These are phyloP conservation scores for Lasiodiplodia theobromae DNA, from an alignment of 2,329 filamentous ascomycete genomes.

Conservation along the genomic window DNA sequence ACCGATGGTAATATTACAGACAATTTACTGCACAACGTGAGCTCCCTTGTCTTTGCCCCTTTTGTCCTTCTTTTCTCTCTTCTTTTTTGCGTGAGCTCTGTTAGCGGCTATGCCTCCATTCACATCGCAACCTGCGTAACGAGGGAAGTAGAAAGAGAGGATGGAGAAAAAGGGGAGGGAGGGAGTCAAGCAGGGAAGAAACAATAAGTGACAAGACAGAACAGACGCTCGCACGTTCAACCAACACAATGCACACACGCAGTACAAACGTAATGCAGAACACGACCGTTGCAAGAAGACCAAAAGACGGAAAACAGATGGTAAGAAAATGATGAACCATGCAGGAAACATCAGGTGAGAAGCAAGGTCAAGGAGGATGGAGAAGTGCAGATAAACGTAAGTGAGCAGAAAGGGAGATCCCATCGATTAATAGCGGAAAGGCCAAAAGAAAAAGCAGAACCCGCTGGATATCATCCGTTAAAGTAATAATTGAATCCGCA, in stretches of 20 bases:
- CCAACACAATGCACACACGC: neutral
- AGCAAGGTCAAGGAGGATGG: neutral
- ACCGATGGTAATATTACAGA: no score
- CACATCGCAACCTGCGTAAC: no score
- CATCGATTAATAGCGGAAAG: neutral
- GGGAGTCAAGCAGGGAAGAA: neutral
- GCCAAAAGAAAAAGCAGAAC: neutral
- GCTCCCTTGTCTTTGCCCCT: no score
- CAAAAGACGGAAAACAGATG: neutral
- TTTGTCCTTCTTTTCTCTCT: no score
- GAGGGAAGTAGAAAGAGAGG: no score
- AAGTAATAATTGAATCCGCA: neutral
- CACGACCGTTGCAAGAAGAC: neutral
- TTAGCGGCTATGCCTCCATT: no score
- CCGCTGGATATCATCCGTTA: slow-evolving; percentile 4
- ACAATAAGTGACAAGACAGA: neutral
- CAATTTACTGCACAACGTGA: no score
- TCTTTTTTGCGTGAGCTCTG: no score
- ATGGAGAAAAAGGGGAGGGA: no score
- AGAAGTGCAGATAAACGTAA: neutral
- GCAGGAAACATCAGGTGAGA: neutral
- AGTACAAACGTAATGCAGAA: neutral
- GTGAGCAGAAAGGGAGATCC: neutral
- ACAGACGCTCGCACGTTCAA: neutral
- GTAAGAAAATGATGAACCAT: neutral